Evolutionary conservation across 139 green algal genomes (phyloP).

Genomic region (Chlorella vulgaris): DNA sequence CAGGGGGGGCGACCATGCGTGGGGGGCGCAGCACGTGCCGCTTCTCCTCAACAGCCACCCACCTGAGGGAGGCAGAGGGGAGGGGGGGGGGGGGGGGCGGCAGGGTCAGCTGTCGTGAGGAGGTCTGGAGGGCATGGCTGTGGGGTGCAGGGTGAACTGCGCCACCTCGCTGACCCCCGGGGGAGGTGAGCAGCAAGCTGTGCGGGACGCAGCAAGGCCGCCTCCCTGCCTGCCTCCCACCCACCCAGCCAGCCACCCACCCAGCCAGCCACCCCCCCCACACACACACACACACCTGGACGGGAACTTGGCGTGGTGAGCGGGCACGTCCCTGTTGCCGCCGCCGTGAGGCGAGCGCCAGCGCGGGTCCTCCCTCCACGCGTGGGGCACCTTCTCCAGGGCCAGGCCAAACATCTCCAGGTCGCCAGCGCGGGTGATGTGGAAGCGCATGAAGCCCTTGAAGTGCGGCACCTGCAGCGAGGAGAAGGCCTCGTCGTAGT

Average conservation of each 20-base stretch:
- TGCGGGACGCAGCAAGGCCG: background rate
- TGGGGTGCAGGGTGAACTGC: too few relatives aligned
- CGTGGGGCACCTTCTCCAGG: constrained; percentile 65
- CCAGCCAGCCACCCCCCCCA: background rate
- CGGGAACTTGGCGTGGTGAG: constrained; percentile 56
- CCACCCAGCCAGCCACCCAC: too few relatives aligned
- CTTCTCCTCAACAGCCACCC: constrained; percentile 44
- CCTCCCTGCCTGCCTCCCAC: too few relatives aligned
- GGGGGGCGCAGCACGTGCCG: background rate
- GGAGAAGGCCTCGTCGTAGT: constrained; percentile 90
- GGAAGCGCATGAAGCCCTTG: constrained; percentile 83
- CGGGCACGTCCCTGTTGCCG: constrained; percentile 34
- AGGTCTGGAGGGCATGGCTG: too few relatives aligned
- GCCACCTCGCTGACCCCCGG: too few relatives aligned
- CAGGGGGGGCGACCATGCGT: constrained; percentile 26
- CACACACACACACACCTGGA: constrained; percentile 8
- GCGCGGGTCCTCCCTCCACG: constrained; percentile 78
- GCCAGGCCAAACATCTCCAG: constrained; percentile 45
- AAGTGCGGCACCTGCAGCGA: constrained; percentile 71
- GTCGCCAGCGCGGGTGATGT: constrained; percentile 68
- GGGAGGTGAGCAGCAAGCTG: background rate
- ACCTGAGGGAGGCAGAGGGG: constrained; percentile 33
- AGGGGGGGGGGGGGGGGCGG: background rate
- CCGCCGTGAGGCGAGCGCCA: constrained; percentile 68
- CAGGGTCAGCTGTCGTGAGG: too few relatives aligned